Percentiles rank a stretch among this genome's conserved stretches.
These are phyloP conservation scores for Oryza meridionalis DNA, from an alignment of 176 grass and related monocot genomes.

Conservation along the genomic window DNA sequence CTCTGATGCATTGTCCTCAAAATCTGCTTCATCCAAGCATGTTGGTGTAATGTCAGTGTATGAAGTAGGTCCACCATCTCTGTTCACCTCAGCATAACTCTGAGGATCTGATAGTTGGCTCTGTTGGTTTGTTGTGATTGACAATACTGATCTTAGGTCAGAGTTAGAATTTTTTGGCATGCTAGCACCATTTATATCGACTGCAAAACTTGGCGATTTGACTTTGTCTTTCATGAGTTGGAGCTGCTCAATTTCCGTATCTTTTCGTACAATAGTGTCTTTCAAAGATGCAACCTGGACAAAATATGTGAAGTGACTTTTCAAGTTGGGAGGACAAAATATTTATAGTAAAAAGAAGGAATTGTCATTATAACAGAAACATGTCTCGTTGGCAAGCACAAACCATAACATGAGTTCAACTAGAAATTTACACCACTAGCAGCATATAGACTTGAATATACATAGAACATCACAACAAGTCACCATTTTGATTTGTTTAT, in stretches of 20 bases:
- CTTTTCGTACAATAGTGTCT: slow-evolving; percentile 83
- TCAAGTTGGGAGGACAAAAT: slow-evolving; percentile 5
- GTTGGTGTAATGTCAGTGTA: slow-evolving; percentile 14
- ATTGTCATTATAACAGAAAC: background rate
- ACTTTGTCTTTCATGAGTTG: slow-evolving; percentile 65
- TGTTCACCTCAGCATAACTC: slow-evolving; percentile 55
- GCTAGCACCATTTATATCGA: slow-evolving; percentile 43
- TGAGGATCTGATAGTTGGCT: slow-evolving; percentile 48
- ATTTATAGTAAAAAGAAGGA: background rate
- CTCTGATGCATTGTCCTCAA: slow-evolving; percentile 72
- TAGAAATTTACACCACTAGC: background rate
- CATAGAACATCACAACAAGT: background rate
- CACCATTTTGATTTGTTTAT: background rate
- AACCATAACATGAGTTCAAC: background rate
- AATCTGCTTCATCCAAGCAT: slow-evolving; percentile 58
- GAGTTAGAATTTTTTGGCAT: slow-evolving; percentile 48
- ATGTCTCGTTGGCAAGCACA: background rate
- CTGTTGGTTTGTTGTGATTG: slow-evolving; percentile 37
- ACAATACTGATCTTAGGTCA: slow-evolving; percentile 28
- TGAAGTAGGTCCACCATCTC: slow-evolving; percentile 40
- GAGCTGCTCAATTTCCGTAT: slow-evolving; percentile 88
- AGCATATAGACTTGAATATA: background rate
- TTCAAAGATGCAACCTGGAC: slow-evolving; percentile 86
- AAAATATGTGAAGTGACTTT: slow-evolving; percentile 29
- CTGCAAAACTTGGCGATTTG: slow-evolving; percentile 29